phyloP scores from a whole-genome alignment of 2,329 filamentous ascomycete species.

The Penicillium sp. region DNA sequence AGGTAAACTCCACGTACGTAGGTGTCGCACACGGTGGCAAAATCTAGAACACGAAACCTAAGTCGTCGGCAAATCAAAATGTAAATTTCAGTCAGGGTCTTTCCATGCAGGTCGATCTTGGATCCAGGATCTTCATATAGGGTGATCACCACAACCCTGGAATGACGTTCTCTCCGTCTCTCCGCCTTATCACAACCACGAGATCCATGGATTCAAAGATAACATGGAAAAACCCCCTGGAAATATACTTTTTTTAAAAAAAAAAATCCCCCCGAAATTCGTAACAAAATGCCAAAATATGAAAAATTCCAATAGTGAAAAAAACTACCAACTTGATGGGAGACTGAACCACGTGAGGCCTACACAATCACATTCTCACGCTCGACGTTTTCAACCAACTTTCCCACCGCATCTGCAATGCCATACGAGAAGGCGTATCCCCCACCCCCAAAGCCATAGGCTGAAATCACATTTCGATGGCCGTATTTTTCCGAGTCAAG shows the following conservation, averaged over 20 bases:
- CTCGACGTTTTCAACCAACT: slow-evolving; percentile 37
- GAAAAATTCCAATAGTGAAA: no score
- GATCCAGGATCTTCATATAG: no score
- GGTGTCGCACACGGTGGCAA: background rate
- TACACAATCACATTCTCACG: slow-evolving; percentile 29
- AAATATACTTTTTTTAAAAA: no score
- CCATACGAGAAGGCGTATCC: slow-evolving; percentile 42
- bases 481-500: slow-evolving; percentile 32
- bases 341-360: background rate
- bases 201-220: no score
- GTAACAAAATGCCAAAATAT: no score
- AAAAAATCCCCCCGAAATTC: no score
- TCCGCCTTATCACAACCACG: background rate
- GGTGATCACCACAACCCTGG: no score
- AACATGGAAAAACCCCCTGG: no score
- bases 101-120: background rate
- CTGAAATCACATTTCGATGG: slow-evolving; percentile 30
- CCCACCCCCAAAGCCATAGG: slow-evolving; percentile 41
- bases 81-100: background rate
- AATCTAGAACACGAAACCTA: background rate
- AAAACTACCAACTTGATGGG: background rate
- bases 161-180: background rate
- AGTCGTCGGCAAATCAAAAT: background rate
- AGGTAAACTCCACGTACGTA: background rate
- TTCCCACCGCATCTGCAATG: slow-evolving; percentile 34